phyloP scores from a whole-genome alignment of 202 grass and related monocot genomes.

The Eragrostis tef region DNA sequence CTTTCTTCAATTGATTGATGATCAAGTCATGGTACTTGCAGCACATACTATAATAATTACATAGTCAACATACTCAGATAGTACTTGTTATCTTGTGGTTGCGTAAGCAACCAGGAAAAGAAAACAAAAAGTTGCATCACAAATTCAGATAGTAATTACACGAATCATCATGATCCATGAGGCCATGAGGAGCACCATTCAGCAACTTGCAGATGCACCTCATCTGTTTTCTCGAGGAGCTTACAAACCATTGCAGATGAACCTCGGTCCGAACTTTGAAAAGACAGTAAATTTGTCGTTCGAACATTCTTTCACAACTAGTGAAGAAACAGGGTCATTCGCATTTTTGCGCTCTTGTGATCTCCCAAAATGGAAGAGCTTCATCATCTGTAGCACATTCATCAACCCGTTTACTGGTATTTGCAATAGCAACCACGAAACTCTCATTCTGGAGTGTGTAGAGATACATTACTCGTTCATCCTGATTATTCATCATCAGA shows the following conservation, averaged over 20 bases:
- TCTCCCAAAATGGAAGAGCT: slow-evolving; percentile 63
- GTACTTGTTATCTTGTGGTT: too few relatives aligned
- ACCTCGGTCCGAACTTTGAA: background rate
- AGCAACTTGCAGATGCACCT: too few relatives aligned
- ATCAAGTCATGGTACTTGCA: background rate
- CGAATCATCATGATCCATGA: too few relatives aligned
- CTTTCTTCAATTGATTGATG: background rate
- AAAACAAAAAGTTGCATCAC: too few relatives aligned
- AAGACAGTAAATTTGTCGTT: background rate
- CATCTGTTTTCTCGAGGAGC: background rate
- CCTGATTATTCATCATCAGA: slow-evolving; percentile 59
- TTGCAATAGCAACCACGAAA: slow-evolving; percentile 68
- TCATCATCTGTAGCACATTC: slow-evolving; percentile 20
- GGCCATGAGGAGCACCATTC: too few relatives aligned
- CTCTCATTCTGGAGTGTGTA: slow-evolving; percentile 75
- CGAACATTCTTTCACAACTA: background rate
- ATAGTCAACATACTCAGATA: too few relatives aligned
- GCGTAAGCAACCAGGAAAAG: too few relatives aligned
- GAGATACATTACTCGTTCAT: slow-evolving; percentile 88
- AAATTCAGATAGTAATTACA: too few relatives aligned
- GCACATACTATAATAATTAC: background rate
- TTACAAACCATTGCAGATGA: background rate
- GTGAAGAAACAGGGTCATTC: slow-evolving; percentile 47
- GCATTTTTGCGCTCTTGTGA: slow-evolving; percentile 68
- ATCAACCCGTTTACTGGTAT: slow-evolving; percentile 55